Percentiles rank a stretch among this genome's conserved stretches.
Evolutionary conservation across 345 rosid genomes (phyloP).

Genomic region (Eucalyptus erythrocorys): DNA sequence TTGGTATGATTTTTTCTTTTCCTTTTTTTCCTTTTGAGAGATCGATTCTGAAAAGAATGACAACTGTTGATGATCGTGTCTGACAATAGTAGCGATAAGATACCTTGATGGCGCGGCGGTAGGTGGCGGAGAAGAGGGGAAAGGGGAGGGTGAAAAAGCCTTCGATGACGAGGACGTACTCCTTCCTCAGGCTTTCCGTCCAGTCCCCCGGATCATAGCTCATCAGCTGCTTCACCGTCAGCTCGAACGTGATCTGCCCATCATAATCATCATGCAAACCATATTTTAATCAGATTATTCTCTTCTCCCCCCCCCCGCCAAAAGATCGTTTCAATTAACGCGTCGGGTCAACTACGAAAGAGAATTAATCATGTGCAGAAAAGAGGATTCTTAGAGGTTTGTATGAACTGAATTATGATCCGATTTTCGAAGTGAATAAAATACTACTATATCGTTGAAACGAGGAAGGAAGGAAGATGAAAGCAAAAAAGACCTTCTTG

Average conservation of each 20-base stretch:
- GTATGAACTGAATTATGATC: not conserved
- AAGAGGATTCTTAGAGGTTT: not conserved
- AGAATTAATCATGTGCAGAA: not conserved
- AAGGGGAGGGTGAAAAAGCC: conserved; percentile 87
- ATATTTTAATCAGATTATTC: not conserved
- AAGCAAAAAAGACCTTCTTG: conserved; percentile 49
- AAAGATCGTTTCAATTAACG: not conserved
- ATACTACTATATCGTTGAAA: not conserved
- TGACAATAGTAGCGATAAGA: not conserved
- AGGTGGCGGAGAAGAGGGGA: conserved; percentile 75
- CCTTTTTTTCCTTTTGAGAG: not conserved
- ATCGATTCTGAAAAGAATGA: not conserved
- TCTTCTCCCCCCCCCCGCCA: not conserved
- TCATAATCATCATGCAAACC: not conserved
- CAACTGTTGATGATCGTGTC: not conserved
- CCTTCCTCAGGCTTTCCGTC: conserved; percentile 83
- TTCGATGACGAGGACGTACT: conserved; percentile 86
- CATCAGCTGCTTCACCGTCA: conserved; percentile 89
- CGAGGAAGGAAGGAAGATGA: not conserved
- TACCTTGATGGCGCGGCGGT: conserved; percentile 66
- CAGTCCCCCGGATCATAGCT: conserved; percentile 94
- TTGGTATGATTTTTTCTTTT: not conserved
- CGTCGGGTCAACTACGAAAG: not conserved
- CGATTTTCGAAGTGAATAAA: not conserved
- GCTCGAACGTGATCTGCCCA: conserved; percentile 79